phyloP scores from a whole-genome alignment of 768 basidiomycete genomes.

The Hortiboletus flavorubellus region DNA sequence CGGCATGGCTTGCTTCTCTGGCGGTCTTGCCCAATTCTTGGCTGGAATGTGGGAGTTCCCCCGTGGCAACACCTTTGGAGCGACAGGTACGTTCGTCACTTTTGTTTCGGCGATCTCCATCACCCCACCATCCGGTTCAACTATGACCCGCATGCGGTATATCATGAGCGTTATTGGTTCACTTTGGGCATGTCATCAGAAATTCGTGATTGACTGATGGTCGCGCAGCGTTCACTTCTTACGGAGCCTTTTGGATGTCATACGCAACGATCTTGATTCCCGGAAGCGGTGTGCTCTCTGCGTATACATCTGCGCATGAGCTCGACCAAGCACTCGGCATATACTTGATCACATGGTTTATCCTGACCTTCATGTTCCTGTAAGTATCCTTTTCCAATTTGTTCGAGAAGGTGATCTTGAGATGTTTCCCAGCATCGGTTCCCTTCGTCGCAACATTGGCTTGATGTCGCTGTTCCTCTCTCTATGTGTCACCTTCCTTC shows the following conservation, averaged over 20 bases:
- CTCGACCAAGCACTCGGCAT: slow-evolving; percentile 64
- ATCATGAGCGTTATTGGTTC: background rate
- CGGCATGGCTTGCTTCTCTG: slow-evolving; percentile 83
- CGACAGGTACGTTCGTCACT: slow-evolving; percentile 50
- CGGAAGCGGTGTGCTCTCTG: slow-evolving; percentile 53
- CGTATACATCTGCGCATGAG: slow-evolving; percentile 44
- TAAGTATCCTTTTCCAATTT: slow-evolving; percentile 29
- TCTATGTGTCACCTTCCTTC: slow-evolving; percentile 51
- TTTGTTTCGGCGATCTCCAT: background rate
- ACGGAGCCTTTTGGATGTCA: slow-evolving; percentile 88
- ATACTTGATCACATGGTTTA: slow-evolving; percentile 70
- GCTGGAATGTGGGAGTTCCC: slow-evolving; percentile 91
- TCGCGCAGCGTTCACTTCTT: slow-evolving; percentile 67
- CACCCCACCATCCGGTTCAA: background rate
- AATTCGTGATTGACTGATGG: background rate
- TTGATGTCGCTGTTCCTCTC: slow-evolving; percentile 49
- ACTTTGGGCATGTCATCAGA: background rate
- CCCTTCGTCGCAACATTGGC: slow-evolving; percentile 48
- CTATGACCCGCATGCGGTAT: background rate
- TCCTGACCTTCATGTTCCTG: slow-evolving; percentile 69
- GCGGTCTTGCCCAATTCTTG: slow-evolving; percentile 80
- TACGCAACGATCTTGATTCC: slow-evolving; percentile 74
- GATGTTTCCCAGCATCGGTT: slow-evolving; percentile 38
- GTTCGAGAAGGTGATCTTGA: background rate
- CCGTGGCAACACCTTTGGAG: slow-evolving; percentile 66